Percentiles rank a stretch among this genome's conserved stretches.
phyloP scores from a whole-genome alignment of 2,329 filamentous ascomycete genomes.

The Lecanosticta acicola region DNA sequence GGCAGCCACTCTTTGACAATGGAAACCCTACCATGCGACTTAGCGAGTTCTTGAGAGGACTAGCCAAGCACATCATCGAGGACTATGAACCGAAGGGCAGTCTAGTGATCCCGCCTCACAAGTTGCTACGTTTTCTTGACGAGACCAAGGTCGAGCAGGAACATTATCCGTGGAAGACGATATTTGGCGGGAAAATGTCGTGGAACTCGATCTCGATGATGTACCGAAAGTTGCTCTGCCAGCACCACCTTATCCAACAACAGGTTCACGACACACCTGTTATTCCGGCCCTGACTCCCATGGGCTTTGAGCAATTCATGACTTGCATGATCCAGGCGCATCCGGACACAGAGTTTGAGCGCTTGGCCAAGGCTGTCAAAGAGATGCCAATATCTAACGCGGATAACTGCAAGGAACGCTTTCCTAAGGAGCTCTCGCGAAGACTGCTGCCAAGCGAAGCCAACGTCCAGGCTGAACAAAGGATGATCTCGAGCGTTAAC shows the following conservation, averaged over 20 bases:
- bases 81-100: conserved; percentile 62
- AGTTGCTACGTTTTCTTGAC: conserved; percentile 69
- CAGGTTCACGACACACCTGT: conserved; percentile 38
- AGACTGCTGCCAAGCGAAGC: conserved; percentile 61
- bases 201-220: conserved; percentile 40
- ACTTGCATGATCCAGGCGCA: conserved; percentile 67
- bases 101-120: conserved; percentile 68
- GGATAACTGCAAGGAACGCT: conserved; percentile 60
- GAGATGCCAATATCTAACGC: conserved; percentile 66
- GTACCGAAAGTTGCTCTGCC: conserved; percentile 44
- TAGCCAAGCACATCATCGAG: conserved; percentile 68
- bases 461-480: conserved; percentile 53
- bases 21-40: conserved; percentile 64
- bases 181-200: conserved; percentile 42
- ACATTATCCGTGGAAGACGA: conserved; percentile 56
- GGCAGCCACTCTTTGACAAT: conserved; percentile 68
- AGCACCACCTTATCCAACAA: conserved; percentile 46
- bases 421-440: conserved; percentile 73
- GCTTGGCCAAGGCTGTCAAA: conserved; percentile 62
- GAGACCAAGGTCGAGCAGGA: conserved; percentile 61
- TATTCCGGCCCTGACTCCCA: conserved; percentile 43
- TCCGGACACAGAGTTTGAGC: conserved; percentile 66
- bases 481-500: conserved; percentile 48
- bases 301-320: conserved; percentile 57
- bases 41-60: conserved; percentile 63